Base-by-base conservation (phyloP, 2,329 filamentous ascomycete genomes). In the Botrytis paeoniae region DNA sequence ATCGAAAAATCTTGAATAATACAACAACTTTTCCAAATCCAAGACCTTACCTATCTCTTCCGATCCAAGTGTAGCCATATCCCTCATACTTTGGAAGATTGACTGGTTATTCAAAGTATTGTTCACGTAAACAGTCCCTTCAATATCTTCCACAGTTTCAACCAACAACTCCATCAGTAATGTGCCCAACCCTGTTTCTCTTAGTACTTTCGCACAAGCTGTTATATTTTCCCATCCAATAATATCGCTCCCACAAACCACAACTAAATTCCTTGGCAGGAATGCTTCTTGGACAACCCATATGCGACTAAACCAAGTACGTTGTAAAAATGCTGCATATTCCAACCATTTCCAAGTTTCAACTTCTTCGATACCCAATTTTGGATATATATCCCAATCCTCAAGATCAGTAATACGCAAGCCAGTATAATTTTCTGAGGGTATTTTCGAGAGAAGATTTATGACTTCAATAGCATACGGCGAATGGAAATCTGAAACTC, bases 261-360 rank as follows among this genome's bases (percentile, higher is more conserved):
- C 70, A 3, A 69, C 48, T 22, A 74, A 43, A 9, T 71, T 64
- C 25, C 41, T 39, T 14, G 74, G 59, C 43, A 74, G 22, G 32
- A 72, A 73, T 14, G 74, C 73, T 54, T 75, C 74, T 60, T 75
- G 74, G 6, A 75, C 70, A 14, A 75, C 74, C 74, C 74, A 75
- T 29, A 75, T 73, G 9, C 74, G 69, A 39, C 65, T 69, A 29
- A 75, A 75, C 74, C 74, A 75, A 12, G 64, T 70, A 4, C 74
- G 73, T 16, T 74, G 65, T 22, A 75, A 35, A 35, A 75, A 75
- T 12, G 63, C 73, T 14, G 74, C 74, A 51, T 74, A 72, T 4
- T 63, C 60, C 29, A 69, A n/a, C 75, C 75, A 75, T 59, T 74
- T 61, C 64, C 59, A 65, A 16, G 4, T 25, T 22, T 37, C 45